Evolutionary conservation across 2,329 filamentous ascomycete genomes (phyloP), one percentile per base, ranked within the genome.

Genomic region (Ambrosiella beaveri): DNA sequence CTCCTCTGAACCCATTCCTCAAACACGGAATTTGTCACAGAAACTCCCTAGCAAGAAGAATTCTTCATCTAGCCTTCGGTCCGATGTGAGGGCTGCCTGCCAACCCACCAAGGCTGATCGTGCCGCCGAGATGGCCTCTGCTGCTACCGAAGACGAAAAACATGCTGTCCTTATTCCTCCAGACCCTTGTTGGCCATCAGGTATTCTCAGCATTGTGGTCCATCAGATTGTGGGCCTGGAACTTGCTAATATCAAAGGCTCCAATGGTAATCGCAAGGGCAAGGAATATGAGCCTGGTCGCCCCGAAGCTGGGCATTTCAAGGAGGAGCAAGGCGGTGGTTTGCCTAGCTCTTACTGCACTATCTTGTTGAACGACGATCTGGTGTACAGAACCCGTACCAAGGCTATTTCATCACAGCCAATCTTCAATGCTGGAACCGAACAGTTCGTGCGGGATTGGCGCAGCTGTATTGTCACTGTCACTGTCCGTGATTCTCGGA

Each of bases 221-320:
- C 91, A 97, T 66, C 91, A 97, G 68, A 95, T 97, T 63, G 90
- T 96, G 63, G 95, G 93, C 61, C 77, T 98, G 7, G 89, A 96
- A 69, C 75, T 96, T n/a, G 83, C 86, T 61, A 91, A 96, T 63
- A 80, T 95, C 68, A 88, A 93, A 66, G 91, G 91, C 1, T 93
- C 84, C 11, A 71, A 82, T 7, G 87, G 89, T 4, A 37, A 54
- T 12, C 15, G 38, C 8, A 90, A 85, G 65, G 77, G 86, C 35
- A 93, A 88, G 67, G 91, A 97, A 67, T 97, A 85, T 64, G 89
- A 95, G 68, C 90, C 91, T 1, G 91, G 90, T 2, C 86, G 88
- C 59, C 76, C 82, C 1, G 78, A 81, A 39, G 88, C 84, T 58
- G 91, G 93, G 6, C 89, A 95, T 65, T 82, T 84, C 59, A 93